Evolutionary conservation across 805 yeast genomes (phyloP), one percentile per base, ranked within the genome.

Genomic region (Teunomyces cretensis): DNA sequence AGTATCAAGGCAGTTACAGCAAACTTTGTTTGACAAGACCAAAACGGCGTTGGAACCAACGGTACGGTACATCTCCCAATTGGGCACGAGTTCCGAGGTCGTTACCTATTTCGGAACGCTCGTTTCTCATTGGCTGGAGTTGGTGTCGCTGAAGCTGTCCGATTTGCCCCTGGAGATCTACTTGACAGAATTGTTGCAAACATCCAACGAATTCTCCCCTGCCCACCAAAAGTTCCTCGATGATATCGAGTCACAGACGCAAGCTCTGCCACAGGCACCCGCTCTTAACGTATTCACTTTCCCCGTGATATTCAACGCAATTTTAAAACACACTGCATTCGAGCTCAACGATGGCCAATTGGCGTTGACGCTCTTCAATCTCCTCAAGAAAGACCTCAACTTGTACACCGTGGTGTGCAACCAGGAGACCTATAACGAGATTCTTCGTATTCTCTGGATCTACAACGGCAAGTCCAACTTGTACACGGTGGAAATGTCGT

Each of bases 361-460:
- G 48, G 65, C 73, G 1, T 49, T 68, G 38, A 54, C 70, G 1
- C 43, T 71, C 32, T 72, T 68, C 56, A 68, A 72, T 48, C 31
- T 52, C 33, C 53, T 68, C 24, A 69, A 69, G 49, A 57, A 52
- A 14, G 68, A 71, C 47, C 46, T 70, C 30, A 51, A 54, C 11
- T 48, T 68, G 17, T 68, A 68, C 52, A 58, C 71, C 8, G 53
- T 65, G 2, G 53, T 60, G 9, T 68, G 74, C 53, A 68, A 68
- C 52, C 76, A 72, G 52, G 65, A 59, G 14, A 71, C 76, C 2
- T 71, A 67, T 49, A 72, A 72, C 48, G 70, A 70, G 48, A 54
- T 72, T 4, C 49, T 72, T 36, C 59, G 64, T 42, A 53, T 62
- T 14, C 55, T 58, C 40, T 70, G 76, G 75, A 56, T 70, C 1